These are phyloP conservation scores for Lotus japonicus DNA, from an alignment of 306 rosid species.

Conservation along the genomic window DNA sequence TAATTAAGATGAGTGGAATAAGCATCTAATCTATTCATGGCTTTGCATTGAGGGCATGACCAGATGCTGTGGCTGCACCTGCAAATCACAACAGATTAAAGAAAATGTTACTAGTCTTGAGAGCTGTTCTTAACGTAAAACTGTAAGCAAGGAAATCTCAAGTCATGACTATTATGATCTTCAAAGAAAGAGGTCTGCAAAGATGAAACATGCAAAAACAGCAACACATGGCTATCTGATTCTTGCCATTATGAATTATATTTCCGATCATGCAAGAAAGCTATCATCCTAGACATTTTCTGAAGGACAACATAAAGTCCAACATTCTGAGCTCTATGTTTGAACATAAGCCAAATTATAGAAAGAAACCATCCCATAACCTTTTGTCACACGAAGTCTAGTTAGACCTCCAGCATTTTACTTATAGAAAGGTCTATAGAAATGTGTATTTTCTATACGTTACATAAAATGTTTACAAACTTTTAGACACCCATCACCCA, in stretches of 20 bases:
- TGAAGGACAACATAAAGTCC: neutral
- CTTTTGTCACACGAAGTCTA: neutral
- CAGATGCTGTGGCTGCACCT: conserved; percentile 32
- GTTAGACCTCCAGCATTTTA: neutral
- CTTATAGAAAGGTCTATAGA: neutral
- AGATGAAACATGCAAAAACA: neutral
- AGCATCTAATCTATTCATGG: conserved; percentile 23
- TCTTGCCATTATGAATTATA: neutral
- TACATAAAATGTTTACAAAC: neutral
- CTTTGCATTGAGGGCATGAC: conserved; percentile 29
- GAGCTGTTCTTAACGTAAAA: neutral
- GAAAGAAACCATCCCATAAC: neutral
- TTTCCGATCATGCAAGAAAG: neutral
- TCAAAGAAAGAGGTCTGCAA: neutral
- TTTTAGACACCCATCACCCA: conserved; percentile 1
- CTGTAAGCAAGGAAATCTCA: neutral
- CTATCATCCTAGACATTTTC: neutral
- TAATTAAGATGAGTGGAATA: neutral
- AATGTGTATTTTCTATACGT: neutral
- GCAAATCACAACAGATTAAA: conserved; percentile 10
- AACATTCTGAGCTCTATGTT: neutral
- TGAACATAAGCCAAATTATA: neutral
- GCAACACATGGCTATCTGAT: neutral
- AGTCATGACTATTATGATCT: neutral
- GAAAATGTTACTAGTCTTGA: neutral